Conservation (phyloP, 2,329 filamentous ascomycete genomes). For the Neonectria neomacrospora region DNA sequence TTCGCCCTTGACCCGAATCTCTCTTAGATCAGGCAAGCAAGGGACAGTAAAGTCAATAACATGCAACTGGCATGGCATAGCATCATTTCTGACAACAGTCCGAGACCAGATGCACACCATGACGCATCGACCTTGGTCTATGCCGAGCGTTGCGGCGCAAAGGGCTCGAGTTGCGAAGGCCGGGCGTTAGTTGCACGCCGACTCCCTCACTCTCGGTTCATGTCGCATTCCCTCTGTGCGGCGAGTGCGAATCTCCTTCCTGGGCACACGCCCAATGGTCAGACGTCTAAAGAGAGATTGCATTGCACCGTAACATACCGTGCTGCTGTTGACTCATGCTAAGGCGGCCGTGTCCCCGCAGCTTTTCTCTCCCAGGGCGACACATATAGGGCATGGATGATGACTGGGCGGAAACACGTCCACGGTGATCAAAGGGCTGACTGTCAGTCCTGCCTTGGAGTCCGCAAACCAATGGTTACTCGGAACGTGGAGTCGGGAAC, state of each 20-base stretch:
- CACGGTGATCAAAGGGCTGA: background rate
- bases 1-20: background rate
- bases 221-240: constrained; percentile 11
- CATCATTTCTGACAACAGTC: background rate
- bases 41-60: background rate
- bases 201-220: background rate
- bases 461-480: constrained; percentile 15
- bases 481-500: constrained; percentile 23
- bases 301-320: constrained; percentile 11
- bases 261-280: background rate
- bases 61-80: background rate
- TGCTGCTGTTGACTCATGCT: constrained; percentile 13
- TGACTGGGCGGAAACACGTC: constrained; percentile 4
- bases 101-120: constrained; percentile 6
- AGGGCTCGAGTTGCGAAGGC: constrained; percentile 3
- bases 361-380: background rate
- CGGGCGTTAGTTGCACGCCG: constrained; percentile 2
- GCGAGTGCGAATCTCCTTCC: background rate
- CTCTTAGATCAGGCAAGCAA: background rate
- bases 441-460: background rate
- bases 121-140: constrained; percentile 6
- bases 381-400: constrained; percentile 22
- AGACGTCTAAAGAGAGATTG: background rate
- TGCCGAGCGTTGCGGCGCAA: constrained; percentile 3
- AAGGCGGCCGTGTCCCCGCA: constrained; percentile 12